phyloP scores from a whole-genome alignment of 345 rosid species.

The Gossypium stocksii region DNA sequence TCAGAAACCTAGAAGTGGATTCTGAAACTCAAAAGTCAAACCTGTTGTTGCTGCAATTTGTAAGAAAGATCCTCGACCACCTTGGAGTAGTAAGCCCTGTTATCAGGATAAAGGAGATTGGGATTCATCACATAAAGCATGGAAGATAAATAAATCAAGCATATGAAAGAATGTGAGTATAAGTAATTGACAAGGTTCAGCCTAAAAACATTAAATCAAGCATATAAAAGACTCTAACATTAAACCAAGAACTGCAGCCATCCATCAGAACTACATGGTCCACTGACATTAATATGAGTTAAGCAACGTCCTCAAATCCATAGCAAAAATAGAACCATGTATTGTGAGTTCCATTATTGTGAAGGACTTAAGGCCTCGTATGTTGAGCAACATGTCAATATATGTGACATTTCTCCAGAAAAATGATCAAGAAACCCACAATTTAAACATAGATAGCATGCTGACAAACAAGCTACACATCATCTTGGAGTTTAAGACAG shows the following conservation, averaged over 20 bases:
- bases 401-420: neutral
- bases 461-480: neutral
- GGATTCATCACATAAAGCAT: slow-evolving; percentile 2
- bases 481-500: neutral
- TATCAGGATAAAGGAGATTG: neutral
- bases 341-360: neutral
- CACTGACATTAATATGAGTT: neutral
- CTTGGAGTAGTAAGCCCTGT: slow-evolving; percentile 53
- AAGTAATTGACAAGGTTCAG: neutral
- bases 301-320: neutral
- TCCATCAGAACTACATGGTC: neutral
- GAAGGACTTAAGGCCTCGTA: neutral
- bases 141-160: neutral
- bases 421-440: neutral
- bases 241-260: neutral
- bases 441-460: neutral
- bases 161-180: neutral
- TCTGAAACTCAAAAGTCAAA: slow-evolving; percentile 26
- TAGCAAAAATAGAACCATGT: neutral
- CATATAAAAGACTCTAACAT: neutral
- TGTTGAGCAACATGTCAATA: slow-evolving; percentile 8
- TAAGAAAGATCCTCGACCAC: slow-evolving; percentile 36
- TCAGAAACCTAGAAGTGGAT: slow-evolving; percentile 10
- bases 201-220: neutral
- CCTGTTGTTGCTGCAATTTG: slow-evolving; percentile 62